phyloP scores from a whole-genome alignment of 1,284 basidiomycete genomes.

The Exsudoporus floridanus region DNA sequence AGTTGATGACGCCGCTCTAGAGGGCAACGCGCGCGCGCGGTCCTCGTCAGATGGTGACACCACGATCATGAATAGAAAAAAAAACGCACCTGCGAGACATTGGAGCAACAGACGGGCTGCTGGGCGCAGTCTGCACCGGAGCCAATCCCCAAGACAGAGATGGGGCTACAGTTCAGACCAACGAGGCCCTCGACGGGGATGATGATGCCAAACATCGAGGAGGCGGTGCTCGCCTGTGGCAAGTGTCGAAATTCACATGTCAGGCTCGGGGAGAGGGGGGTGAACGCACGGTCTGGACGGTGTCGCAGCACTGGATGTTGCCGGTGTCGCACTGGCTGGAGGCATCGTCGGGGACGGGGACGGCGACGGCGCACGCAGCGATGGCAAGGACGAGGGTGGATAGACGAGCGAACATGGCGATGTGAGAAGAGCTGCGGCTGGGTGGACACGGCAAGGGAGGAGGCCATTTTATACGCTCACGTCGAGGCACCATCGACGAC shows the following conservation, averaged over 20 bases:
- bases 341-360: background rate
- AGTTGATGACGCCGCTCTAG: constrained; percentile 6
- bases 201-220: background rate
- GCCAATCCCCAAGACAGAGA: background rate
- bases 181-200: background rate
- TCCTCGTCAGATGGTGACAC: background rate
- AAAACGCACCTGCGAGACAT: constrained; percentile 2
- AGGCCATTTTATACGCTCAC: constrained; percentile 18
- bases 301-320: constrained; percentile 10
- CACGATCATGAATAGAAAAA: background rate
- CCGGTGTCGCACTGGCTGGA: constrained; percentile 15
- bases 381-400: constrained; percentile 16
- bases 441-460: background rate
- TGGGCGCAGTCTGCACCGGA: background rate
- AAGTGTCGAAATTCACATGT: background rate
- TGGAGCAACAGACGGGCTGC: constrained; percentile 14
- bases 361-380: constrained; percentile 14
- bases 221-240: background rate
- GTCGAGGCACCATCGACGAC: background rate
- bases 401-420: constrained; percentile 16
- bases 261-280: too few species aligned
- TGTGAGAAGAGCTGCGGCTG: background rate
- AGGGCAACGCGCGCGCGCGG: background rate
- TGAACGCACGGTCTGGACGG: background rate
- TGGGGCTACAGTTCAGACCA: constrained; percentile 1